Evolutionary conservation across 148 eudicot genomes (phyloP), one percentile per base, ranked within the genome.

Genomic region (Euryodendron excelsum): DNA sequence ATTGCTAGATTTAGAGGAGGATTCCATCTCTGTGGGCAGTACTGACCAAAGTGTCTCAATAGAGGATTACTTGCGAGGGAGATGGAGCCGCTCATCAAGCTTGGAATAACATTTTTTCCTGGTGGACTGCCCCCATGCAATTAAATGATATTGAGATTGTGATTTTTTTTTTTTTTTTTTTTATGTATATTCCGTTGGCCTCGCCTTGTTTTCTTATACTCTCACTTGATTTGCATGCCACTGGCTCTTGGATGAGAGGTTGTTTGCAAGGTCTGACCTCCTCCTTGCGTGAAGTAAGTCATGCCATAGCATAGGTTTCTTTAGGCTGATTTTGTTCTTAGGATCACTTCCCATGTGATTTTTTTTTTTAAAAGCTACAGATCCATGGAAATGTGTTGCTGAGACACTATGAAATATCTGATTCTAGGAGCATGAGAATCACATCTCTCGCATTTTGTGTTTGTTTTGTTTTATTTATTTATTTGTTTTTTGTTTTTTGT

Each of bases 71-170:
- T 84, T 90, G 12, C 83, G 81, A 69, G 90, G 89, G 74, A 85
- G 98, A 81, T 88, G 91, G 86, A 90, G 96, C 84, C 85, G 90
- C 47, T 90, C 98, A 21, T 88, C 92, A 68, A 94, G 96, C 88
- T 87, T 88, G 34, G 96, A 90, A 80, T 91, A 84, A 78, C 79
- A 10, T 3, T 55, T 55, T 55, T 20, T 55, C 18, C n/a, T n/a
- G 59, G 59, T 20, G 59, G 59, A 55, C n/a, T n/a, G n/a, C n/a
- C n/a, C n/a, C n/a, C n/a, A n/a, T 11, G 17, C 3, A 12, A 55
- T 41, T 9, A 41, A 59, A 25, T 59, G 2, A 59, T 59, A 52
- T 12, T 11, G 56, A 41, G 18, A 10, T 10, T 13, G 56, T 17
- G 18, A 52, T 52, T 52, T 52, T 52, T 17, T 52, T 52, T 52